These are phyloP conservation scores for Trichosphaerium sp. DNA, from an alignment of 78 protist genomes.

Conservation along the genomic window DNA sequence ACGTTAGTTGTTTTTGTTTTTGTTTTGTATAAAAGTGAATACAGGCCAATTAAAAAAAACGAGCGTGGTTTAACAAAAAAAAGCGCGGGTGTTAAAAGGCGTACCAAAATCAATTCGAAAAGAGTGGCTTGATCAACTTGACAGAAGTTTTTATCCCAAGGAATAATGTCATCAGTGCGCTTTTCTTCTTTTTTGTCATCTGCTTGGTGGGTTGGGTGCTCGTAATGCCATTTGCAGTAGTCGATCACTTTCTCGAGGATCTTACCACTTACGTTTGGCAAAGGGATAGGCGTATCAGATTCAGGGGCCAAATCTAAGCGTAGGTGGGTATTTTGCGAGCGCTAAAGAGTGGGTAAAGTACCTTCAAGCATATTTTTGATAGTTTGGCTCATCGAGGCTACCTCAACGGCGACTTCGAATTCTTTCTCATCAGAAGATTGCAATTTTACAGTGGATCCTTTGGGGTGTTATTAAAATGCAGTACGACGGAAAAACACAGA, in stretches of 20 bases:
- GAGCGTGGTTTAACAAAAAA: neutral
- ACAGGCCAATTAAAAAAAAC: neutral
- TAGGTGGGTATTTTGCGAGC: conserved; percentile 1
- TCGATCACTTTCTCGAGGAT: no score
- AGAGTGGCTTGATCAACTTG: neutral
- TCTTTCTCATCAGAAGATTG: conserved; percentile 21
- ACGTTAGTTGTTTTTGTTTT: neutral
- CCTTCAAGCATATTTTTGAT: conserved; percentile 62
- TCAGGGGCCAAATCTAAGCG: neutral
- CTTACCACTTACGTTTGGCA: no score
- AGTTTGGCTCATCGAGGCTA: conserved; percentile 47
- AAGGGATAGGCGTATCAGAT: no score
- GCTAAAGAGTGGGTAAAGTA: neutral
- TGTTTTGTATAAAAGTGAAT: neutral
- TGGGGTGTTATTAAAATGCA: neutral
- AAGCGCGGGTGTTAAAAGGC: neutral
- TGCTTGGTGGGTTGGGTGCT: neutral
- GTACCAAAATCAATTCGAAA: neutral
- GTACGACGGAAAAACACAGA: no score
- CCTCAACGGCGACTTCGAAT: conserved; percentile 25
- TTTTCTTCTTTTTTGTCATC: no score
- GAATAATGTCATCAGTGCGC: conserved; percentile 33
- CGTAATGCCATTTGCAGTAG: neutral
- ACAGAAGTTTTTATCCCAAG: neutral
- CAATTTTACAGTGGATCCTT: conserved; percentile 25